Evolutionary conservation across 2,329 filamentous ascomycete species (phyloP).

Genomic region (Alternaria metachromatica): DNA sequence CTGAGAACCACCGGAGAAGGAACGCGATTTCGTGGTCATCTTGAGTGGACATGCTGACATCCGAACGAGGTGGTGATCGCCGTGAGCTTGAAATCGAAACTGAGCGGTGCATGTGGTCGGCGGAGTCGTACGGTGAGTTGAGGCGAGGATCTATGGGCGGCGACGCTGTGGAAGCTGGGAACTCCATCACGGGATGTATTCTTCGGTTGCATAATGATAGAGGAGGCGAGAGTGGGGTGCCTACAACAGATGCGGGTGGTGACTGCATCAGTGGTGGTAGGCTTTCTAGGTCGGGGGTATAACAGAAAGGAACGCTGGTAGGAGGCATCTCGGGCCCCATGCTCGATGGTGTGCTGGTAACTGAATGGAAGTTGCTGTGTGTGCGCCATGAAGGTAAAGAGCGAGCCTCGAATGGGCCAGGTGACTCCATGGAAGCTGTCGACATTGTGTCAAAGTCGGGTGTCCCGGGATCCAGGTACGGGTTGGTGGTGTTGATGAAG

Average conservation of each 20-base stretch:
- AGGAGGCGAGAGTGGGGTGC: conserved; percentile 51
- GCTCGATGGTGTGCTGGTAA: conserved; percentile 46
- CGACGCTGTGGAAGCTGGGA: conserved; percentile 36
- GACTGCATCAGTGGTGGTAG: conserved; percentile 41
- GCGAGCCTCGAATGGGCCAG: conserved; percentile 38
- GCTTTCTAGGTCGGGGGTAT: conserved; percentile 37
- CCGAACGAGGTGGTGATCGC: conserved; percentile 30
- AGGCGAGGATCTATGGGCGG: conserved; percentile 46
- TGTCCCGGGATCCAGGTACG: conserved; percentile 60
- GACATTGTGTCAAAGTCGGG: conserved; percentile 46
- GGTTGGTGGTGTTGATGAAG: conserved; percentile 68
- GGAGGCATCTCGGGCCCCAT: conserved; percentile 63
- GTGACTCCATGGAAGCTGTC: conserved; percentile 41
- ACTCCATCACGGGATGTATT: conserved; percentile 61
- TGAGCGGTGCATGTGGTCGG: conserved; percentile 34
- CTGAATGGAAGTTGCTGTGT: conserved; percentile 31
- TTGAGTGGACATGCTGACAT: conserved; percentile 31
- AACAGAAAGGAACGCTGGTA: conserved; percentile 44
- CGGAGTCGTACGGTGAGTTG: conserved; percentile 38
- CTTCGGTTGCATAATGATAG: conserved; percentile 56
- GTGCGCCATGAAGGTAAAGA: conserved; percentile 35
- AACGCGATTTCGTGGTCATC: conserved; percentile 65
- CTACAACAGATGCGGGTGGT: conserved; percentile 36
- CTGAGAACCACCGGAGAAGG: conserved; percentile 65
- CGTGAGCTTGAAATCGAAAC: conserved; percentile 33